Evolutionary conservation across 2,329 filamentous ascomycete species (phyloP).

Genomic region (Bretziella fagacearum): DNA sequence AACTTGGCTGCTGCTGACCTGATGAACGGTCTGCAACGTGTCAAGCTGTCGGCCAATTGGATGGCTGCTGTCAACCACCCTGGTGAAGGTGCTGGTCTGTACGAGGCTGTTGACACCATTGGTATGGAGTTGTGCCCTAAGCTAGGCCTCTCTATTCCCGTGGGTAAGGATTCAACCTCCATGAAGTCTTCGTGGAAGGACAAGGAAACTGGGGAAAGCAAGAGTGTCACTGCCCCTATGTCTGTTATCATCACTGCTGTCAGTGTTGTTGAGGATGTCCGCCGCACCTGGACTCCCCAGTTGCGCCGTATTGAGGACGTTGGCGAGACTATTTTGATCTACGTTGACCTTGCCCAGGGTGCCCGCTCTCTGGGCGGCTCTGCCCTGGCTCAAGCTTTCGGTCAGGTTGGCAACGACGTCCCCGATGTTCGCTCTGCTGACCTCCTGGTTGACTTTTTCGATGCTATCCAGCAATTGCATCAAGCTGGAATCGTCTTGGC

Average conservation of each 20-base stretch:
- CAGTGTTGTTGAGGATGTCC: constrained; percentile 62
- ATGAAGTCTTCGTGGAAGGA: constrained; percentile 98
- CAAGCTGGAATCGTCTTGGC: constrained; percentile 54
- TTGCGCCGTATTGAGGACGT: constrained; percentile 70
- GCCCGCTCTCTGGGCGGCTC: constrained; percentile 76
- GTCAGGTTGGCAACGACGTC: constrained; percentile 65
- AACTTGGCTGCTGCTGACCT: constrained; percentile 69
- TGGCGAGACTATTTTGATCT: constrained; percentile 74
- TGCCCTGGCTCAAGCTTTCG: constrained; percentile 75
- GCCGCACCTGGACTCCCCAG: constrained; percentile 86
- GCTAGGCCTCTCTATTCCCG: constrained; percentile 83
- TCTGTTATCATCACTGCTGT: constrained; percentile 87
- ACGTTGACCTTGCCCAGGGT: constrained; percentile 73
- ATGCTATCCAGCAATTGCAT: constrained; percentile 55
- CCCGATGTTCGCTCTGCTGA: constrained; percentile 75
- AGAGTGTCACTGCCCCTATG: constrained; percentile 82
- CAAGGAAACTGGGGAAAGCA: constrained; percentile 43
- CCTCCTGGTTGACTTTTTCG: constrained; percentile 76
- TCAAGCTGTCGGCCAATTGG: constrained; percentile 93
- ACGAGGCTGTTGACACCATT: constrained; percentile 84
- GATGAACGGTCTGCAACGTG: constrained; percentile 54
- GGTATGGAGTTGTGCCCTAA: constrained; percentile 82
- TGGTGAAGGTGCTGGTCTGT: constrained; percentile 80
- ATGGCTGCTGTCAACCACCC: constrained; percentile 93
- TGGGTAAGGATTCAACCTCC: constrained; percentile 95